A percentile compares a stretch with the other conserved stretches of the same genome.
These are phyloP conservation scores for Aspergillus sclerotiicarbonarius DNA, from an alignment of 495 filamentous ascomycete species.

Conservation along the genomic window DNA sequence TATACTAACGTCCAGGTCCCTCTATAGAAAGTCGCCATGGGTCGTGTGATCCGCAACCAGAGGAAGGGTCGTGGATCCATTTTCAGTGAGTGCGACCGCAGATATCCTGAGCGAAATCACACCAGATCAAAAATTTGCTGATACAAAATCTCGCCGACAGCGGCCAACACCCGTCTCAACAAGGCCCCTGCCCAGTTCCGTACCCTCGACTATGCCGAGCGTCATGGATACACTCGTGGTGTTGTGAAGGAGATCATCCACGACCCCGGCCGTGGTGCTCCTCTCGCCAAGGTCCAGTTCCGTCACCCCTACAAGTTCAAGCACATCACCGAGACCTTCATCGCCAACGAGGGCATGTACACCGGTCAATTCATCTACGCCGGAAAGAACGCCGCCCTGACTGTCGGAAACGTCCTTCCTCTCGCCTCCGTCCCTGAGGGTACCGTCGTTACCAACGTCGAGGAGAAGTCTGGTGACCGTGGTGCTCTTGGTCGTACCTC, in stretches of 20 bases:
- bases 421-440: constrained; percentile 93
- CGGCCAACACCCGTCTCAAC: constrained; percentile 86
- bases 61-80: constrained; percentile 97
- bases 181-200: constrained; percentile 92
- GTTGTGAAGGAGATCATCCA: constrained; percentile 99
- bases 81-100: constrained; percentile 74
- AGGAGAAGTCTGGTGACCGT: constrained; percentile 98
- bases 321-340: constrained; percentile 93
- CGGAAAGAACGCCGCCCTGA: constrained; percentile 95
- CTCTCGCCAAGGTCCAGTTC: constrained; percentile 94
- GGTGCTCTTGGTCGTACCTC: constrained; percentile 93
- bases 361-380: constrained; percentile 99
- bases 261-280: constrained; percentile 96
- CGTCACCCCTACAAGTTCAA: constrained; percentile 90
- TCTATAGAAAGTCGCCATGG: constrained; percentile 58
- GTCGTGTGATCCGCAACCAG: constrained; percentile 93
- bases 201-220: constrained; percentile 89
- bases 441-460: constrained; percentile 97
- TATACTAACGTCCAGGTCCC: constrained; percentile 41
- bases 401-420: constrained; percentile 94
- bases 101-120: constrained; percentile 17
- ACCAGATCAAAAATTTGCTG: constrained; percentile 35
- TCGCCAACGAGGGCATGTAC: constrained; percentile 99
- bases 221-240: constrained; percentile 94
- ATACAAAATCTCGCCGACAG: constrained; percentile 45